Percentiles rank a stretch among this genome's conserved stretches.
Conservation (phyloP, 176 grass and related monocot genomes). For the Rhipidocladum racemiflorum region DNA sequence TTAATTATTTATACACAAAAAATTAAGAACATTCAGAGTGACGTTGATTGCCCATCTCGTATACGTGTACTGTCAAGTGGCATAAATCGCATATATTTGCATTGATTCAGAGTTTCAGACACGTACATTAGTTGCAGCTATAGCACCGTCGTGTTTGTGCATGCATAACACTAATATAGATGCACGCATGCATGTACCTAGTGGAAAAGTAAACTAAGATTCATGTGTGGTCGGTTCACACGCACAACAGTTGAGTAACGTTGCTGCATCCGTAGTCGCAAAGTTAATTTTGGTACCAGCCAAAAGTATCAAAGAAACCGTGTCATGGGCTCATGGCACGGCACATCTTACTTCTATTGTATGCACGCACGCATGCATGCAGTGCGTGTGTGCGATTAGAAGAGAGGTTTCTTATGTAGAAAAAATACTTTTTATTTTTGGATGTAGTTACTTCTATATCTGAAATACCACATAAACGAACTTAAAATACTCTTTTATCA, state of each 20-base stretch:
- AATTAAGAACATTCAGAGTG: not conserved
- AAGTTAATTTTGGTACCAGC: not conserved
- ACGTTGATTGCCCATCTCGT: not conserved
- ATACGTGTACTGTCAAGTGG: constrained; percentile 1
- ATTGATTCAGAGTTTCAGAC: constrained; percentile 4
- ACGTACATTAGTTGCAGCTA: not conserved
- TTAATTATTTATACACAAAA: not conserved
- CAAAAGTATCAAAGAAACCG: not conserved
- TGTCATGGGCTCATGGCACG: not conserved
- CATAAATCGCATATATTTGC: not conserved
- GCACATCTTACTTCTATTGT: not conserved
- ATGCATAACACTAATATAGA: too few relatives aligned
- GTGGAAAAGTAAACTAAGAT: not conserved
- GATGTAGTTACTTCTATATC: too few relatives aligned
- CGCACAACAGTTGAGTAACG: not conserved
- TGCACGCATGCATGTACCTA: not conserved
- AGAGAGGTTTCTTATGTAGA: too few relatives aligned
- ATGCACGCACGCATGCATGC: not conserved
- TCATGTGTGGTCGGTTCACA: not conserved
- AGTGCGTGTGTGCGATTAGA: too few relatives aligned
- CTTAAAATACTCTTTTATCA: too few relatives aligned
- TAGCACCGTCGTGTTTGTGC: not conserved
- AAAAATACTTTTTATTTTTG: too few relatives aligned
- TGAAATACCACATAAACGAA: too few relatives aligned
- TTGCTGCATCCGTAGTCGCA: not conserved